Conservation (phyloP, 2,329 filamentous ascomycete genomes). For the Cephalotrichum gorgonifer region DNA sequence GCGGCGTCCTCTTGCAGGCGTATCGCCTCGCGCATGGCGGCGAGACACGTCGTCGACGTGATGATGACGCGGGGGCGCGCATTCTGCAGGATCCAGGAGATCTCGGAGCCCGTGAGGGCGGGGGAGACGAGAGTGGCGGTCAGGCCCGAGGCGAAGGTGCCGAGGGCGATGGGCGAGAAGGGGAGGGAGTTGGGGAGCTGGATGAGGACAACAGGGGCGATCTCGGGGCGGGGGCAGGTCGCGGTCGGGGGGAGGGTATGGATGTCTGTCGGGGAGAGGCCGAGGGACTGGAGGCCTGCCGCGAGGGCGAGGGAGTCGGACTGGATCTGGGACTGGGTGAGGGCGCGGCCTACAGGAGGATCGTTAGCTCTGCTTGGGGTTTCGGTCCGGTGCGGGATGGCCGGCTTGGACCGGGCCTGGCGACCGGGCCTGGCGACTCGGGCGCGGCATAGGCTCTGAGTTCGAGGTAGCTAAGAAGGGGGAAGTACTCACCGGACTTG, state of each 20-base stretch:
- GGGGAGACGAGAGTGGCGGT: constrained; percentile 29
- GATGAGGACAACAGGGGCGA: constrained; percentile 29
- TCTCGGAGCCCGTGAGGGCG: constrained; percentile 25
- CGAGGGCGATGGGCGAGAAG: constrained; percentile 24
- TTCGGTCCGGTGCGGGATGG: no score
- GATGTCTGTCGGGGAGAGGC: constrained; percentile 22
- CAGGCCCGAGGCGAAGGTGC: constrained; percentile 26
- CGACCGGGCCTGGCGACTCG: no score
- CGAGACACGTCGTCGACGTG: constrained; percentile 19
- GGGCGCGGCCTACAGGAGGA: constrained; percentile 18
- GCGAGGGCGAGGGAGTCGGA: constrained; percentile 24
- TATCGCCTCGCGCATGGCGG: constrained; percentile 22
- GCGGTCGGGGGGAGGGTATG: constrained; percentile 25
- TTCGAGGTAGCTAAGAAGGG: neutral
- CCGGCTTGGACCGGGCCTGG: no score
- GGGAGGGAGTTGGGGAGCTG: constrained; percentile 30
- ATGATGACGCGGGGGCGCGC: constrained; percentile 25
- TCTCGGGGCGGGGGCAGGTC: constrained; percentile 24
- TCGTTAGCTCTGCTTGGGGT: neutral
- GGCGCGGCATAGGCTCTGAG: neutral
- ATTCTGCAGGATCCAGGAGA: constrained; percentile 30
- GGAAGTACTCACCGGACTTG: constrained; percentile 20
- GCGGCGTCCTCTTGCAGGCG: constrained; percentile 18
- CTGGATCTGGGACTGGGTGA: constrained; percentile 22
- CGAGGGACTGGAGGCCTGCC: constrained; percentile 21